Evolutionary conservation across 2,329 filamentous ascomycete species (phyloP).

Genomic region (Podosphaera fusca): DNA sequence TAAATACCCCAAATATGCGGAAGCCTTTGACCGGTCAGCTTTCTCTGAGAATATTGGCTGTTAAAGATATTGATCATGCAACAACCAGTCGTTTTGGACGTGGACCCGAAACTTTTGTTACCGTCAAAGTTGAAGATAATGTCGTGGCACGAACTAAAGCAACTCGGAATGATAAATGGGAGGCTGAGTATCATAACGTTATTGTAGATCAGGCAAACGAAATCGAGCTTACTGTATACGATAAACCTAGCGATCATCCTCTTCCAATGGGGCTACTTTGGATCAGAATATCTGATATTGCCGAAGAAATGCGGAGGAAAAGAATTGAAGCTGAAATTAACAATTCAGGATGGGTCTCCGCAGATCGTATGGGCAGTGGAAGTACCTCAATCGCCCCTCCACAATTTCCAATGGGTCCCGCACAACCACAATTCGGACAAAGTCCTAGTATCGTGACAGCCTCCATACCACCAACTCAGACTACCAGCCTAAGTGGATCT

Average conservation of each 20-base stretch:
- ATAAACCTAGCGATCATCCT: constrained; percentile 75
- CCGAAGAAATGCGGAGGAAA: constrained; percentile 91
- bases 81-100: constrained; percentile 64
- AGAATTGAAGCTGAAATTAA: constrained; percentile 93
- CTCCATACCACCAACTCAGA: constrained; percentile 18
- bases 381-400: constrained; percentile 22
- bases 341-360: constrained; percentile 87
- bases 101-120: constrained; percentile 83
- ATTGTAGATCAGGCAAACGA: constrained; percentile 98
- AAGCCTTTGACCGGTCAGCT: constrained; percentile 90
- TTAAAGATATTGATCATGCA: constrained; percentile 86
- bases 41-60: constrained; percentile 62
- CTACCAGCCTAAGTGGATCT: constrained; percentile 10
- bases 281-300: constrained; percentile 91
- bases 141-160: constrained; percentile 72
- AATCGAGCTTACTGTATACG: constrained; percentile 91
- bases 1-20: constrained; percentile 82
- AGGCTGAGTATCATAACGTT: constrained; percentile 73
- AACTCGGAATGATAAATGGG: constrained; percentile 73
- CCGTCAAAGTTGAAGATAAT: constrained; percentile 89
- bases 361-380: constrained; percentile 67
- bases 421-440: constrained; percentile 22
- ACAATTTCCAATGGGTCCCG: constrained; percentile 35
- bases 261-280: constrained; percentile 88
- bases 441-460: constrained; percentile 13